Evolutionary conservation across 2,329 filamentous ascomycete genomes (phyloP).

Genomic region (Trichoderma sp.): DNA sequence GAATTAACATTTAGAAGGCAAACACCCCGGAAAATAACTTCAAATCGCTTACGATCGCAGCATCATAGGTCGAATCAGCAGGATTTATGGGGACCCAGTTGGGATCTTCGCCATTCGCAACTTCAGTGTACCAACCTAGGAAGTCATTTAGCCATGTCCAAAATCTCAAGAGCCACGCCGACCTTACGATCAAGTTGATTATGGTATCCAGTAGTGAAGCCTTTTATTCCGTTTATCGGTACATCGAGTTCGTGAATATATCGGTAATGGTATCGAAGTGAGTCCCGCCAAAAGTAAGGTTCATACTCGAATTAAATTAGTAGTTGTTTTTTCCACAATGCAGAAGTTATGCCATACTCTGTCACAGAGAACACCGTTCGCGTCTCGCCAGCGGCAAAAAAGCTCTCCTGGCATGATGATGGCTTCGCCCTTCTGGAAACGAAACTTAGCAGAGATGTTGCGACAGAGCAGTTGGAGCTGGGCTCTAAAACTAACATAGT

Average conservation of each 20-base stretch:
- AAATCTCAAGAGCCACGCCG: neutral
- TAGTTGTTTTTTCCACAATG: neutral
- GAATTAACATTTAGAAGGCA: neutral
- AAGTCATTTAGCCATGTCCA: neutral
- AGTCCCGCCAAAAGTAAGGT: neutral
- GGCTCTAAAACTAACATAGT: neutral
- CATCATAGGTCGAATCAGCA: too few relatives aligned
- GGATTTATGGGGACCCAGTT: neutral
- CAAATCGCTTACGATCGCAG: neutral
- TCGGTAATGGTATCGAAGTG: neutral
- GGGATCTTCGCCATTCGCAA: neutral
- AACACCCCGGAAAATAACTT: neutral
- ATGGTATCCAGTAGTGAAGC: neutral
- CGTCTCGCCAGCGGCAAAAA: neutral
- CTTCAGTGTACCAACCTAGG: neutral
- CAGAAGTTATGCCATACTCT: neutral
- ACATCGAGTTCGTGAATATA: accelerated
- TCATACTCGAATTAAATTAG: neutral
- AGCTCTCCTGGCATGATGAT: neutral
- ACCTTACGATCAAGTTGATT: neutral
- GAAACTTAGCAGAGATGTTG: neutral
- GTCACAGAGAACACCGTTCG: neutral
- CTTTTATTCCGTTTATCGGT: neutral
- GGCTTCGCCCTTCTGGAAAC: neutral
- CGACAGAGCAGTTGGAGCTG: accelerated